These are phyloP conservation scores for Cutaneotrichosporon dermatis DNA, from an alignment of 1,284 basidiomycete species.

Conservation along the genomic window DNA sequence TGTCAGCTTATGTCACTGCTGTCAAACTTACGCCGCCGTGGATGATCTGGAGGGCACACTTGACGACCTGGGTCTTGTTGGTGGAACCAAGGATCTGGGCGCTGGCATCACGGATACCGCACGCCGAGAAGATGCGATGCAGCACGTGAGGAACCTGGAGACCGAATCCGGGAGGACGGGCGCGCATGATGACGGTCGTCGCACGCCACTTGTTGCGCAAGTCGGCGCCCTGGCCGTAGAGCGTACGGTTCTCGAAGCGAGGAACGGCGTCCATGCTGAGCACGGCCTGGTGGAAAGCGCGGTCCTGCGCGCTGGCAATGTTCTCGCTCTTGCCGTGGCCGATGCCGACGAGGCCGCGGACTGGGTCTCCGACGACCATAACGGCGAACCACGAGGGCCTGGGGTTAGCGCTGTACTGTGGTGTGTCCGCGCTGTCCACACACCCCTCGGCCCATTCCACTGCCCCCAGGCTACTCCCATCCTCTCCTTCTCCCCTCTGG, in stretches of 20 bases:
- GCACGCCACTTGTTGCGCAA: conserved; percentile 78
- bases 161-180: conserved; percentile 86
- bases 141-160: conserved; percentile 83
- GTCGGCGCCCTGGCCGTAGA: conserved; percentile 63
- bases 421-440: too few species aligned
- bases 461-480: background rate
- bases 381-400: conserved; percentile 43
- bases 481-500: background rate
- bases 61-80: conserved; percentile 64
- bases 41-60: conserved; percentile 48
- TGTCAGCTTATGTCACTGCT: background rate
- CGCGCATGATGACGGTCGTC: conserved; percentile 77
- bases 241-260: conserved; percentile 80
- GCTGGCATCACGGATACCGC: conserved; percentile 88
- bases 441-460: too few species aligned
- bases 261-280: conserved; percentile 75
- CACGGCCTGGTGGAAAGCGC: conserved; percentile 63
- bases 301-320: conserved; percentile 57
- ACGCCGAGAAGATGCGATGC: conserved; percentile 80
- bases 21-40: conserved; percentile 45
- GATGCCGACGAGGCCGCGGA: conserved; percentile 80
- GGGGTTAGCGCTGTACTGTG: background rate
- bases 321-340: conserved; percentile 76
- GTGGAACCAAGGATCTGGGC: conserved; percentile 91
- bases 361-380: conserved; percentile 77